phyloP scores from a whole-genome alignment of 2,329 filamentous ascomycete genomes.

The Triangularia verruculosa region DNA sequence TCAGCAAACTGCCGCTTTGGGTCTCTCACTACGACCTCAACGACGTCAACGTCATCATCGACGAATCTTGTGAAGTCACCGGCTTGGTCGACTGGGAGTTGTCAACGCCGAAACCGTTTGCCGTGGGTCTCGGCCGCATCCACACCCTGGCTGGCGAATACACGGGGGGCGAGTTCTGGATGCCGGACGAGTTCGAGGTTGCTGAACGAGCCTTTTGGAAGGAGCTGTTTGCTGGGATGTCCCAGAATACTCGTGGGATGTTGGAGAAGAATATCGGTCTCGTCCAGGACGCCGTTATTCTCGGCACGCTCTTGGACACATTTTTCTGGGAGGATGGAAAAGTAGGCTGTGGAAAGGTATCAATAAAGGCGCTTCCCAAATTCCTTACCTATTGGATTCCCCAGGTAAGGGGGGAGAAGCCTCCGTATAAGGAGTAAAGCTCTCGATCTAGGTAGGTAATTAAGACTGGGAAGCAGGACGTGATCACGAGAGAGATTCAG shows the following conservation, averaged over 20 bases:
- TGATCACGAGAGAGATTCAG: conserved; percentile 2
- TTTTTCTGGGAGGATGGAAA: conserved; percentile 31
- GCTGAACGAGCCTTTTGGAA: conserved; percentile 13
- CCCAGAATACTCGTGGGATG: conserved; percentile 25
- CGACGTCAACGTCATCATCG: conserved; percentile 17
- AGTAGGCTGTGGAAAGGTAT: conserved; percentile 23
- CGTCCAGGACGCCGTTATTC: conserved; percentile 28
- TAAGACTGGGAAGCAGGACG: background rate
- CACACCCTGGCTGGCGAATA: conserved; percentile 16
- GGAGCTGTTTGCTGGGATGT: conserved; percentile 26
- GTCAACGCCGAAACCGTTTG: conserved; percentile 9
- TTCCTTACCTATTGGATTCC: conserved; percentile 31
- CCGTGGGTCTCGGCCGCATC: conserved; percentile 11
- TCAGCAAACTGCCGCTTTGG: conserved; percentile 13
- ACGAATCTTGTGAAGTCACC: conserved; percentile 10
- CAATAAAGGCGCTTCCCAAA: conserved; percentile 30
- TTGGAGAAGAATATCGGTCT: conserved; percentile 34
- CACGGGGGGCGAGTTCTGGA: conserved; percentile 16
- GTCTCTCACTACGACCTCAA: conserved; percentile 18
- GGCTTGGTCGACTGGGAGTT: conserved; percentile 11
- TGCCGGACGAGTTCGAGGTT: conserved; percentile 15
- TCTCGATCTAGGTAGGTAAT: conserved; percentile 2
- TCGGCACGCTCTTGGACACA: conserved; percentile 30
- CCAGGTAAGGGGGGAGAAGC: conserved; percentile 19
- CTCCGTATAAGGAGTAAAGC: conserved; percentile 18